Evolutionary conservation across 345 rosid genomes (phyloP), one percentile per base, ranked within the genome.

Genomic region (Moricandia moricandioides): DNA sequence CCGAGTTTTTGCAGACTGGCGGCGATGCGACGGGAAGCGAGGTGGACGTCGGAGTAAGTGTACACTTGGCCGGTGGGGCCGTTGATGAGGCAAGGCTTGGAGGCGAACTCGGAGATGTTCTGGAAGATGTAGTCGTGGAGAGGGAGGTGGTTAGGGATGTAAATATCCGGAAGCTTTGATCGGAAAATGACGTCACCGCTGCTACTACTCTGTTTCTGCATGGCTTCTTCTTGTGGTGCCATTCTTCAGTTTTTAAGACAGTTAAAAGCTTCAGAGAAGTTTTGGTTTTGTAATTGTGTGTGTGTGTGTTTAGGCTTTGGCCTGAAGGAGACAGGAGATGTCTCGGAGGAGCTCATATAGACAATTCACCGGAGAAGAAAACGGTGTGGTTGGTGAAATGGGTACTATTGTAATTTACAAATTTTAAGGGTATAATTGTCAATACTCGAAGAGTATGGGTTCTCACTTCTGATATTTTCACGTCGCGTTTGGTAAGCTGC

Each of bases 101-200:
- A 89, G 83, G 79, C 90, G 89, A 76, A 84, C 80, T 61, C 87
- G 75, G 78, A 91, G 89, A 78, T 86, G 89, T 88, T 81, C 26
- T 91, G 60, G 56, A 94, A 91, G 82, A 89, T 82, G 62, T 86
- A 94, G 1, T 82, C 69, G 58, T 86, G 92, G 12, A 94, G 83
- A 62, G 93, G 86, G 45, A 91, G 95, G 72, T 91, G 93, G 24
- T 81, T 79, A 0, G 98, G 92, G 79, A 94, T 86, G 80, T 71
- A 65, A 68, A 91, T 91, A 43, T 90, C 95, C 0, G 97, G 95
- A 18, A 94, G 88, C 33, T 94, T 94, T 21, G 98, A 94, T 4
- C 91, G 83, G 85, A 75, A 94, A 66, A 90, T 83, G 65, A 72
- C 29, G 51, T 63, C 67, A 63, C 5, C 9, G 43, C 12, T 45